These are phyloP conservation scores for Fereydounia khargensis DNA, from an alignment of 1,284 basidiomycete species.

Conservation along the genomic window DNA sequence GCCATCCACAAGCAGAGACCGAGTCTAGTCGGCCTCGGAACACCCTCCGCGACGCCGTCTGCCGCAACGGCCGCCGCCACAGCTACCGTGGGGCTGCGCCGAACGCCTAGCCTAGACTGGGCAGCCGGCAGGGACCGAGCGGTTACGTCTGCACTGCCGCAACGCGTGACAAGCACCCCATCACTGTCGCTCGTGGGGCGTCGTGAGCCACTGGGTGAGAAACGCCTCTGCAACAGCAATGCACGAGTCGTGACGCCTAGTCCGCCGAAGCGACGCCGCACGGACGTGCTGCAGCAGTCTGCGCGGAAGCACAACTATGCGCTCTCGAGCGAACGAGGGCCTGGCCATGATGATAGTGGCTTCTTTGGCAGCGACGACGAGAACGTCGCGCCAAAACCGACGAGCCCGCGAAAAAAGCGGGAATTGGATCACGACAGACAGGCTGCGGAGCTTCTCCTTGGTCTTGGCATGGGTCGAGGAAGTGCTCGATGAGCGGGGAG, in stretches of 20 bases:
- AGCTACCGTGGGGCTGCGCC: conserved; percentile 14
- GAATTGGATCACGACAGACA: conserved; percentile 38
- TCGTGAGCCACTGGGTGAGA: too few relatives aligned
- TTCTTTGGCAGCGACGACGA: conserved; percentile 36
- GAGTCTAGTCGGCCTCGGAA: neutral
- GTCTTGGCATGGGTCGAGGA: conserved; percentile 34
- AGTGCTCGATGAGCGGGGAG: conserved; percentile 10
- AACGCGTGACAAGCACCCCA: conserved; percentile 19
- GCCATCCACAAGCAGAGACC: conserved; percentile 20
- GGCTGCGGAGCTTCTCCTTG: conserved; percentile 41
- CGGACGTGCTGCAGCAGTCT: too few relatives aligned
- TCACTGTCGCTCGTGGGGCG: conserved; percentile 6
- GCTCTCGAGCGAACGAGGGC: too few relatives aligned
- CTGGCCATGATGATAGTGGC: conserved; percentile 44
- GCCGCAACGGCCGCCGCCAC: neutral
- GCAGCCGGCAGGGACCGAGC: conserved; percentile 38
- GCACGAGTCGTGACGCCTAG: too few relatives aligned
- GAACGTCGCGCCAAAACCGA: too few relatives aligned
- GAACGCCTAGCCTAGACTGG: conserved; percentile 33
- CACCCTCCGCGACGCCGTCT: neutral
- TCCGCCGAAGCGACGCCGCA: too few relatives aligned
- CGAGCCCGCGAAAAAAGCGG: too few relatives aligned
- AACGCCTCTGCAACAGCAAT: too few relatives aligned
- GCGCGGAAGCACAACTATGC: too few relatives aligned
- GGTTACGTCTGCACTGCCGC: conserved; percentile 19